Base-by-base conservation (phyloP, 768 basidiomycete species). In the Imleria badia region DNA sequence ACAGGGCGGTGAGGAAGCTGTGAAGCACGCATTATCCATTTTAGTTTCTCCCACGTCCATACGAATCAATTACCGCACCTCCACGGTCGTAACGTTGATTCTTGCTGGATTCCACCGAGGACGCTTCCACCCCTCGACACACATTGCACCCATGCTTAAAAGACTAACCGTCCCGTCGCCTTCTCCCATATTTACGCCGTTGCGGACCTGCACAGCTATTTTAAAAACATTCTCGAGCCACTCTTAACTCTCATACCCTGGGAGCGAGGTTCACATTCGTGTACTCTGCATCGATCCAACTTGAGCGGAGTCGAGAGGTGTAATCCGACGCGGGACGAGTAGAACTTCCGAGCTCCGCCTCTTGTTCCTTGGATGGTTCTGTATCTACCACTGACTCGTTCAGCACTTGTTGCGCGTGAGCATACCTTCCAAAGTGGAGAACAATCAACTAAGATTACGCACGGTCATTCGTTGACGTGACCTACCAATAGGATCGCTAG, bases 91-190 rank as follows among this genome's bases (percentile, higher is more conserved):
- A 45, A 98, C 74, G 61, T 84, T 81, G 66, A 97, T 93, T n/a
- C 87, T 81, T 13, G 84, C 88, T 1, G 96, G 96, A 70, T 98
- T 98, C 92, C 93, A 98, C 50, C 86, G 77, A 57, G 80, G 80
- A 52, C 85, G 78, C 70, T 89, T 90, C 96, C 95, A 97, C 8
- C 95, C 96, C 66, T 94, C 92, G 12, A 89, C 86, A 64, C 96
- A 98, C 94, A 98, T 97, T n/a, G 90, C 85, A 15, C 94, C 96
- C 49, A 94, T 77, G 60, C 89, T 91, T 33, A 95, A 65, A 39
- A 94, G 72, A 61, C 85, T 84, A 22, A 94, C 94, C 3, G 97
- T 98, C 13, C 97, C 96, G 68, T 98, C 97, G 9, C 94, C 96
- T 74, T 97, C 94, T 38, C 93, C 92, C 71, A 95, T 85, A 60